Percentiles rank a stretch among this genome's conserved stretches.
phyloP scores from a whole-genome alignment of 306 rosid species.

The Vigna mungo region DNA sequence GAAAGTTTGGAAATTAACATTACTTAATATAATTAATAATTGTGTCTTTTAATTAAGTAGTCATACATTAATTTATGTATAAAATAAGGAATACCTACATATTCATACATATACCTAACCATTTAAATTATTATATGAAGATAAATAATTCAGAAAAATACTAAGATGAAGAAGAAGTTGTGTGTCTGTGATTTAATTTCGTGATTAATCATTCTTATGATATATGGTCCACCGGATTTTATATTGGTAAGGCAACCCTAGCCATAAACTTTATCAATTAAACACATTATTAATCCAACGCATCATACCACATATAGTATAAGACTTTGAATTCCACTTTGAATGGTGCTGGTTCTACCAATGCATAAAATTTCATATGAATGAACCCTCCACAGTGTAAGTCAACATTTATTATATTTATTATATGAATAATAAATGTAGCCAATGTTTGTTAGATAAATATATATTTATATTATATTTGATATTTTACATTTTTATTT shows the following conservation, averaged over 20 bases:
- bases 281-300: conserved; percentile 22
- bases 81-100: too few species aligned
- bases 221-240: neutral
- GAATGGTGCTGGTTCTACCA: conserved; percentile 37
- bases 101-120: too few species aligned
- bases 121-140: too few species aligned
- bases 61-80: too few species aligned
- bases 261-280: conserved; percentile 31
- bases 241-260: conserved; percentile 1
- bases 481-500: neutral
- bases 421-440: conserved; percentile 29
- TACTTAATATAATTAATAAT: neutral
- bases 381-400: conserved; percentile 5
- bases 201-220: neutral
- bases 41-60: too few species aligned
- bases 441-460: neutral
- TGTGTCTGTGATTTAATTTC: neutral
- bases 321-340: conserved; percentile 34
- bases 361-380: conserved; percentile 26
- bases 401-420: conserved; percentile 23
- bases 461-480: neutral
- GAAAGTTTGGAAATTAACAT: neutral
- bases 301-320: neutral
- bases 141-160: too few species aligned
- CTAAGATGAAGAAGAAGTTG: too few species aligned